phyloP scores from a whole-genome alignment of 768 basidiomycete species.

The Solioccasus polychromus region DNA sequence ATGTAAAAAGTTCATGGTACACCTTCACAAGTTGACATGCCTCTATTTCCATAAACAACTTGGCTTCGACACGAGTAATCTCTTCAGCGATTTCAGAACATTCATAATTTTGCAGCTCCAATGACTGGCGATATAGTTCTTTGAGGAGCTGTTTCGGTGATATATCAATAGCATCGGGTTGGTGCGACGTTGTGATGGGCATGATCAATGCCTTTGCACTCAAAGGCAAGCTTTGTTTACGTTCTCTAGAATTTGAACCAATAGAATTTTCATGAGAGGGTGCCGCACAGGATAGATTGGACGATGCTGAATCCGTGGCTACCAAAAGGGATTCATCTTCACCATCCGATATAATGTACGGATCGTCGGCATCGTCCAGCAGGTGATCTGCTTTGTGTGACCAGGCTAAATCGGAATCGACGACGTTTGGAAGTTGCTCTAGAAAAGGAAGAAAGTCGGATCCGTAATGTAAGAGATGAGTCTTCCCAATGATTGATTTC shows the following conservation, averaged over 20 bases:
- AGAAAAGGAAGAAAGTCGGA: conserved; percentile 81
- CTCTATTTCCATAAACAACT: conserved; percentile 71
- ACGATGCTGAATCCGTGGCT: conserved; percentile 32
- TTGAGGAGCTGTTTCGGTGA: conserved; percentile 58
- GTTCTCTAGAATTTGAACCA: conserved; percentile 44
- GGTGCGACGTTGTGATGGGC: conserved; percentile 27
- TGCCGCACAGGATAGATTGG: conserved; percentile 21
- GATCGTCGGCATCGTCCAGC: conserved; percentile 62
- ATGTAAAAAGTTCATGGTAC: background rate
- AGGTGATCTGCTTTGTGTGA: conserved; percentile 62
- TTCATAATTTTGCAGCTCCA: conserved; percentile 54
- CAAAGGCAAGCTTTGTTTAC: conserved; percentile 68
- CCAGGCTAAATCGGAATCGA: conserved; percentile 74
- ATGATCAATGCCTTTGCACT: conserved; percentile 43
- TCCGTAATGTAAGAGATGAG: conserved; percentile 81
- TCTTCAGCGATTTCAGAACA: conserved; percentile 77
- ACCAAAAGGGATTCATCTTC: conserved; percentile 41
- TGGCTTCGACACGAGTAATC: conserved; percentile 73
- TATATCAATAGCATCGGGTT: conserved; percentile 36
- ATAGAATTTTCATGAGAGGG: conserved; percentile 23
- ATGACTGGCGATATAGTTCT: conserved; percentile 56
- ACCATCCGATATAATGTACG: conserved; percentile 51
- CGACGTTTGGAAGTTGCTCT: conserved; percentile 57
- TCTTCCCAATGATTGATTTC: conserved; percentile 75
- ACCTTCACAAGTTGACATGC: conserved; percentile 40